These are phyloP conservation scores for Neoboletus brunneissimus DNA, from an alignment of 768 basidiomycete genomes.

Conservation along the genomic window DNA sequence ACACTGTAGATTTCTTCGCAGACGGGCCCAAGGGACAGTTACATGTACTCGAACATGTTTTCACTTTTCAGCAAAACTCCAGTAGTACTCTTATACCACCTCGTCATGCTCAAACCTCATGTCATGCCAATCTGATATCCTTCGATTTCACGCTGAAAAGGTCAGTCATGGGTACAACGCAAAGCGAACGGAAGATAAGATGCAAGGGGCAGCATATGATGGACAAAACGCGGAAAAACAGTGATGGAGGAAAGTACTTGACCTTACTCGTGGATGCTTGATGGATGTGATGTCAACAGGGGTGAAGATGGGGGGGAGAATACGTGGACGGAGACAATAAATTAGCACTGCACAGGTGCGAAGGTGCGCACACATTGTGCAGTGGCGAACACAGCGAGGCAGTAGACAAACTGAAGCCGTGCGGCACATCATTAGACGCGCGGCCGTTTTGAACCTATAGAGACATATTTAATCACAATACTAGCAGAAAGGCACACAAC, in stretches of 20 bases:
- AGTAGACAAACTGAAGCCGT: background rate
- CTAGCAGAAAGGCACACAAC: background rate
- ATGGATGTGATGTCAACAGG: conserved; percentile 5
- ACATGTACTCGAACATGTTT: conserved; percentile 13
- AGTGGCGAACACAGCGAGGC: background rate
- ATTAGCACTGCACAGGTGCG: conserved; percentile 21
- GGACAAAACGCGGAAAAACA: conserved; percentile 1
- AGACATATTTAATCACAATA: background rate
- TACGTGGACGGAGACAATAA: conserved; percentile 23
- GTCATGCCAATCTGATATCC: conserved; percentile 1
- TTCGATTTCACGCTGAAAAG: conserved; percentile 26
- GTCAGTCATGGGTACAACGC: conserved; percentile 26
- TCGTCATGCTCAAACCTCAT: background rate
- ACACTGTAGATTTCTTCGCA: background rate
- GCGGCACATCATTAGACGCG: conserved; percentile 35
- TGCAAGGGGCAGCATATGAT: background rate
- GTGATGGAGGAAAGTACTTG: conserved; percentile 24
- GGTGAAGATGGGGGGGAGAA: conserved; percentile 6
- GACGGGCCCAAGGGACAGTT: background rate
- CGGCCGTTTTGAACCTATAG: conserved; percentile 44
- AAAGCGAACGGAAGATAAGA: background rate
- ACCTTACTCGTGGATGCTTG: conserved; percentile 24
- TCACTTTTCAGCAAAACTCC: conserved; percentile 1
- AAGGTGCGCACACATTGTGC: conserved; percentile 1
- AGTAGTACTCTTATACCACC: background rate